Base-by-base conservation (phyloP, 805 yeast genomes). In the Grigorovia transvaalensis region DNA sequence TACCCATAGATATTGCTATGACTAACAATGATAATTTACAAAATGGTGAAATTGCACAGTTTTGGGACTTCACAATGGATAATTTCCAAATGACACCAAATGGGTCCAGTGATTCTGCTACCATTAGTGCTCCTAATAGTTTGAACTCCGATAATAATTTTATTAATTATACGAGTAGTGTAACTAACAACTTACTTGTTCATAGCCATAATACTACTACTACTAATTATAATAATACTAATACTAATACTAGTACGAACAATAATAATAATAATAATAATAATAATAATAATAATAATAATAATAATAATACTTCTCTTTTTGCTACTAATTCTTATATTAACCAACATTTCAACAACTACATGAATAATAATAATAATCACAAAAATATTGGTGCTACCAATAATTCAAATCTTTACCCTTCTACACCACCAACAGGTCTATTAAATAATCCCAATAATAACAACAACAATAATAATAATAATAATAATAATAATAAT, bases 61-160 rank as follows among this genome's bases (percentile, higher is more conserved):
- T 67, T 17, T 71, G 74, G 74, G 68, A 68, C 51, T 67, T 70
- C 48, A 68, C 68, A 50, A 63, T 69, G 7, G 73, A 70, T 50
- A 64, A 63, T n/a, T 64, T 68, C 42, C 63, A 64, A 57, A 64
- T 66, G 64, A 65, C 69, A 9, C 70, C 71, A 8, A 59, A 59
- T 43, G 57, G 57, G 30, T 63, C 70, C 15, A 59, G 65, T 47
- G 69, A 62, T 29, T 64, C 69, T 5, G 69, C 70, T 1, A 65
- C 71, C 1, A 65, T 67, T 8, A 66, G 70, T 55, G 71, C 70
- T 15, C 69, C 71, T 15, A 66, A 61, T 46, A 66, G 69, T 53
- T 63, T 54, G 49, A 62, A 56, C 43, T 64, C 69, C 8, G 67
- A 60, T 35, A 46, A 46, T 46, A 41, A 35, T 20, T 23, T 38